Conservation (phyloP, 805 yeast species). For the Candida railenensis region DNA sequence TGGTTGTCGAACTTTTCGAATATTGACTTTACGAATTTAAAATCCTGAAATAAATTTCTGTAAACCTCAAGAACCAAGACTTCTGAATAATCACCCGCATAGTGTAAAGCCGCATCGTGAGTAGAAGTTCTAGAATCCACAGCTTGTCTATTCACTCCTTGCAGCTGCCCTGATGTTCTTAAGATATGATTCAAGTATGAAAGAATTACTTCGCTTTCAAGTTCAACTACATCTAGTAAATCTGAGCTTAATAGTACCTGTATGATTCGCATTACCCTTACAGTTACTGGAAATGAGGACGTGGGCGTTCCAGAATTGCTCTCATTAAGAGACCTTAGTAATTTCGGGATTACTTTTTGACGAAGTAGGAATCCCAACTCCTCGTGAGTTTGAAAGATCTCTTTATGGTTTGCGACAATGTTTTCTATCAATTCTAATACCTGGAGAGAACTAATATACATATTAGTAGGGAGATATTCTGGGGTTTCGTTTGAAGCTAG, state of each 20-base stretch:
- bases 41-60: slow-evolving; percentile 57
- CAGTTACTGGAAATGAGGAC: slow-evolving; percentile 64
- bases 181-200: slow-evolving; percentile 73
- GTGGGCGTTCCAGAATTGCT: slow-evolving; percentile 32
- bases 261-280: slow-evolving; percentile 74
- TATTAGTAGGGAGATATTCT: slow-evolving; percentile 48
- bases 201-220: slow-evolving; percentile 80
- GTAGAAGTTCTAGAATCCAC: not conserved
- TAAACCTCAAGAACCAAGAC: slow-evolving; percentile 63
- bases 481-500: slow-evolving; percentile 61
- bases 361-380: slow-evolving; percentile 70
- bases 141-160: not conserved
- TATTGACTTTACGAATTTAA: slow-evolving; percentile 48
- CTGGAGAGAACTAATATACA: slow-evolving; percentile 55
- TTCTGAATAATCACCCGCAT: not conserved
- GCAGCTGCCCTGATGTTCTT: slow-evolving; percentile 24
- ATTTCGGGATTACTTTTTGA: slow-evolving; percentile 69
- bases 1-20: slow-evolving; percentile 61
- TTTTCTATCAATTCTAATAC: slow-evolving; percentile 85
- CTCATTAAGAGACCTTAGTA: slow-evolving; percentile 57
- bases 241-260: slow-evolving; percentile 57
- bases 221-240: slow-evolving; percentile 52
- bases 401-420: slow-evolving; percentile 61
- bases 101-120: not conserved
- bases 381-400: slow-evolving; percentile 51